Percentiles rank a stretch among this genome's conserved stretches.
Evolutionary conservation across 441 rosid genomes (phyloP).

Genomic region (Mallotus repandus): DNA sequence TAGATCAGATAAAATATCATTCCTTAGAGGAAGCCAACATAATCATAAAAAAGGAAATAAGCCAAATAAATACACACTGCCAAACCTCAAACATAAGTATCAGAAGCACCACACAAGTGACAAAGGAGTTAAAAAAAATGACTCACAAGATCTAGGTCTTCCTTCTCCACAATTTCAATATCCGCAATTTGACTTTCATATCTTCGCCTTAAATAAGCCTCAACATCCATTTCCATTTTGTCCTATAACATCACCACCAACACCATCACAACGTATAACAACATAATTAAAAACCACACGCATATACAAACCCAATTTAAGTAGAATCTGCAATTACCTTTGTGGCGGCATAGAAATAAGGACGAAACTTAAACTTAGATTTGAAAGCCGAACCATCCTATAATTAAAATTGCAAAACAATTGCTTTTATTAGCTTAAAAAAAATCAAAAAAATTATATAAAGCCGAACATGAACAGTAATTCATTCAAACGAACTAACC

Average conservation of each 20-base stretch:
- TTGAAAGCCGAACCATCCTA: constrained; percentile 93
- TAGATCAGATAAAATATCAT: not conserved
- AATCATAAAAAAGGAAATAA: not conserved
- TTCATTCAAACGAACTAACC: constrained; percentile 36
- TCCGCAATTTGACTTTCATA: constrained; percentile 85
- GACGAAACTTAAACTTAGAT: constrained; percentile 87
- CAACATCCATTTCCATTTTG: constrained; percentile 87
- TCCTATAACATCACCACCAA: constrained; percentile 36
- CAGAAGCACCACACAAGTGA: constrained; percentile 5
- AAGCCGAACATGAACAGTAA: not conserved
- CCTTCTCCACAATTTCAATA: constrained; percentile 76
- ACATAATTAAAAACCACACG: constrained; percentile 10
- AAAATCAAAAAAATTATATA: not conserved
- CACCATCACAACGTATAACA: not conserved
- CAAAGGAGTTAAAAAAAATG: not conserved
- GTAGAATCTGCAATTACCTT: constrained; percentile 44
- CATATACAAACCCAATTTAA: not conserved
- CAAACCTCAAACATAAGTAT: not conserved
- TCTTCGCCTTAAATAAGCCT: constrained; percentile 76
- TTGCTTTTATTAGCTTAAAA: too few species aligned
- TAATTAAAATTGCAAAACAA: constrained; percentile 15
- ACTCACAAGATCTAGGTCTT: constrained; percentile 95
- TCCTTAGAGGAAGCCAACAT: not conserved
- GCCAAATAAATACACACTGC: not conserved
- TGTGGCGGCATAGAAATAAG: constrained; percentile 85